Evolutionary conservation across 805 yeast species (phyloP), one percentile per base, ranked within the genome.

Genomic region (Candida sanyiensis): DNA sequence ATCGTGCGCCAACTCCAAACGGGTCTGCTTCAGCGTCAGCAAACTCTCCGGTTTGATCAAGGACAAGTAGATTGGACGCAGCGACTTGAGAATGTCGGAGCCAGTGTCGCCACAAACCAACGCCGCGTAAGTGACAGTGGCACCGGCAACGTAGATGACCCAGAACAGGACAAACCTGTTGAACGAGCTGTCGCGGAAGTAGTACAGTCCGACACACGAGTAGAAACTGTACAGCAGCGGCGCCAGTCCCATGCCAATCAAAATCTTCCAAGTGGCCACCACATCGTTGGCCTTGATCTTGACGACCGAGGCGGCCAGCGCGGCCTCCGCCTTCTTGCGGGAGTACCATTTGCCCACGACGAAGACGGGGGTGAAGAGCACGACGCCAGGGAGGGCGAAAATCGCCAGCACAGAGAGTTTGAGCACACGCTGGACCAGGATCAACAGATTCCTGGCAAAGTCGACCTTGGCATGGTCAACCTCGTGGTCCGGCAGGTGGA

Each of bases 231-330:
- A 93, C 21, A 93, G 65, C 29, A 86, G 58, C 3, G 98, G 98
- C 0, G 97, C 94, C 38, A 86, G 64, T 5, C 90, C 94, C 74
- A 93, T 73, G 24, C 89, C 79, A 28, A 90, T 87, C 46, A 93
- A 67, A 33, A 93, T 81, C 61, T 93, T 93, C 98, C 98, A 93
- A 2, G 97, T 89, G 2, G 97, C 97, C 43, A 93, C 75, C 19
- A 93, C 97, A 60, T 93, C 98, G 41, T 79, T 82, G 13, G 95
- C 98, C 54, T 80, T 79, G 44, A 93, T 80, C 58, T 93, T 93
- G 17, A 93, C 98, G 0, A 88, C 73, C 0, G 97, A 88, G 7
- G 73, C 80, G 9, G 88, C 89, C 44, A 93, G 68, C 0, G 97
- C 98, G 33, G 75, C 72, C 41, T 62, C 67, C 23, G 90, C 87